Evolutionary conservation across 768 basidiomycete species (phyloP).

Genomic region (Trametes cubensis): DNA sequence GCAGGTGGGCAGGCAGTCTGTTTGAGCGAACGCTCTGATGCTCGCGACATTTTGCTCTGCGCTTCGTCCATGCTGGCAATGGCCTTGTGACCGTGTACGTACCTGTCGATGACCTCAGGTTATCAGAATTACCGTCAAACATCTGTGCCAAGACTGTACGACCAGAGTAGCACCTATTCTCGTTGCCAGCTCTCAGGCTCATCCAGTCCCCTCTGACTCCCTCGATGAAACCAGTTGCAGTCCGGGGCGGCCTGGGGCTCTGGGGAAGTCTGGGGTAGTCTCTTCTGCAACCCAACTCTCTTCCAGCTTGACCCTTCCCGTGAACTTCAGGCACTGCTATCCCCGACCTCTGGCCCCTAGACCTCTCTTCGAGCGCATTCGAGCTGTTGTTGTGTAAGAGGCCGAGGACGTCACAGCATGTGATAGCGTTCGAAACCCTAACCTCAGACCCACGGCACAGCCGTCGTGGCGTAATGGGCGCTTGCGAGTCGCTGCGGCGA

Average conservation of each 20-base stretch:
- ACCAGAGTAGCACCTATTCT: constrained; percentile 3
- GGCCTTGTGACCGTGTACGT: constrained; percentile 7
- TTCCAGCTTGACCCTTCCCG: background rate
- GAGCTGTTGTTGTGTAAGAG: background rate
- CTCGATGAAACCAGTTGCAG: background rate
- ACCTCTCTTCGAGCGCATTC: background rate
- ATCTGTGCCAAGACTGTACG: background rate
- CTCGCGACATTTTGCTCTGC: background rate
- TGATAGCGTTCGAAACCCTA: constrained; percentile 16
- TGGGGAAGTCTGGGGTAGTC: background rate
- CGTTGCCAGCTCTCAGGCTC: background rate
- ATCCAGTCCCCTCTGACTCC: background rate
- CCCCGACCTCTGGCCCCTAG: no score
- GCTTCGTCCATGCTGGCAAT: constrained; percentile 2
- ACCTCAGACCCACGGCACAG: constrained; percentile 11
- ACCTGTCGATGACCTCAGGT: constrained; percentile 8
- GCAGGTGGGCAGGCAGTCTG: background rate
- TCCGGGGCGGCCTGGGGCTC: background rate
- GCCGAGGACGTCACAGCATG: background rate
- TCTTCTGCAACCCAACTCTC: no score
- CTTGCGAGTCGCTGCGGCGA: constrained; percentile 5
- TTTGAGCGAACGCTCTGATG: background rate
- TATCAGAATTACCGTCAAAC: background rate
- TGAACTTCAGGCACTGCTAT: background rate
- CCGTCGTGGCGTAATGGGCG: constrained; percentile 24